Evolutionary conservation across 768 basidiomycete genomes (phyloP).

Genomic region (Cystofilobasidium bisporidii): DNA sequence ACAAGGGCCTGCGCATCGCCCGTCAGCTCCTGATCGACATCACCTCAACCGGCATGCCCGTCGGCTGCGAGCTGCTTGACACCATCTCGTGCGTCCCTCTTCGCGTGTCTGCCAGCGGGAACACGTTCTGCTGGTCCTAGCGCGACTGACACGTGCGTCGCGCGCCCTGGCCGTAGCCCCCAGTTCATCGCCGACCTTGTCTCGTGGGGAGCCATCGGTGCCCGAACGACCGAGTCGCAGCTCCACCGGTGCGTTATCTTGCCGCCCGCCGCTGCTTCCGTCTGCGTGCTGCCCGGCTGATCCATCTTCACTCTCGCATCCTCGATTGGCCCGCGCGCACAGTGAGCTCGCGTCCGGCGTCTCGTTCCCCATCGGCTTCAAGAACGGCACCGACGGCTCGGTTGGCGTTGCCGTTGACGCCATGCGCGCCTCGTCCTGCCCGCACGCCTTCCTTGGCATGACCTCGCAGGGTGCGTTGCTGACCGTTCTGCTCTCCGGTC

Average conservation of each 20-base stretch:
- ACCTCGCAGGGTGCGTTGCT: constrained; percentile 41
- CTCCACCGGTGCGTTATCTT: constrained; percentile 67
- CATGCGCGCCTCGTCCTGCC: constrained; percentile 81
- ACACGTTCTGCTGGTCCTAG: neutral
- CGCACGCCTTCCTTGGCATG: constrained; percentile 87
- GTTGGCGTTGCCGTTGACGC: constrained; percentile 90
- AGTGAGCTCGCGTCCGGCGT: constrained; percentile 63
- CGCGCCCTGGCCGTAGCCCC: too few species aligned
- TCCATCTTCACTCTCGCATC: neutral
- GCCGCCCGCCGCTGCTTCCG: neutral
- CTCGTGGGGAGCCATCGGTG: constrained; percentile 94
- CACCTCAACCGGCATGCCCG: constrained; percentile 77
- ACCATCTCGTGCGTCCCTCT: constrained; percentile 40
- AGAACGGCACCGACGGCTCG: constrained; percentile 91
- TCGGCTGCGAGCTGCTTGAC: constrained; percentile 89
- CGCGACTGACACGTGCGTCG: too few species aligned
- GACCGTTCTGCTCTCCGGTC: too few species aligned
- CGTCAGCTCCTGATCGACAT: constrained; percentile 85
- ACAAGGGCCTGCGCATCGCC: constrained; percentile 84
- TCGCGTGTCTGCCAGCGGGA: neutral
- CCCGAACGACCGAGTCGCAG: constrained; percentile 93
- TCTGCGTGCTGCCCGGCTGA: neutral
- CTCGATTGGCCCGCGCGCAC: neutral
- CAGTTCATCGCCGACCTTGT: constrained; percentile 44
- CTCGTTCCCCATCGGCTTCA: constrained; percentile 96